Evolutionary conservation across 768 basidiomycete genomes (phyloP).

Genomic region (Cystofilobasidium bisporidii): DNA sequence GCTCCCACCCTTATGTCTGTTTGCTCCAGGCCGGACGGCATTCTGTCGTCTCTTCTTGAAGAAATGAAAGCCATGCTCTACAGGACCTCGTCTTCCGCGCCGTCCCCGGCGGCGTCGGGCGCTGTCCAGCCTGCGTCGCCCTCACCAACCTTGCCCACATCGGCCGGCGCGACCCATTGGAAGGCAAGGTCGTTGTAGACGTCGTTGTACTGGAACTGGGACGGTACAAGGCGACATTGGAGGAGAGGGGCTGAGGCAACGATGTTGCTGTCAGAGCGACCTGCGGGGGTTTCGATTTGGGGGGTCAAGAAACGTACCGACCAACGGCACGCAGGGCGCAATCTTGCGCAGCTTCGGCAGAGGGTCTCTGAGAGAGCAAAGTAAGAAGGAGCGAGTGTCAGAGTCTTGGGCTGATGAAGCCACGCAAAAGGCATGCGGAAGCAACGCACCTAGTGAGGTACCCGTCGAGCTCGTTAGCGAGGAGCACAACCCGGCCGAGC

Average conservation of each 20-base stretch:
- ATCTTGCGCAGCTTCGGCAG: conserved; percentile 18
- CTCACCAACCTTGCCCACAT: not conserved
- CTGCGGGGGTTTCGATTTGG: not conserved
- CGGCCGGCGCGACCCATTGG: not conserved
- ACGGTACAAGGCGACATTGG: not conserved
- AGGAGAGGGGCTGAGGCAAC: conserved; percentile 2
- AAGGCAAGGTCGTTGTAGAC: conserved; percentile 23
- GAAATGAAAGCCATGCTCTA: no score
- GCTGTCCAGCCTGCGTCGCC: not conserved
- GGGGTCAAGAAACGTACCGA: conserved; percentile 6
- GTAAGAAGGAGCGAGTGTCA: not conserved
- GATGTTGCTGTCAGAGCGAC: no score
- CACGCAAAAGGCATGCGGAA: not conserved
- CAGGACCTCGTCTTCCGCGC: conserved; percentile 1
- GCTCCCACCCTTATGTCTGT: no score
- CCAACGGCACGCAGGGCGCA: conserved; percentile 19
- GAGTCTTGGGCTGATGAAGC: not conserved
- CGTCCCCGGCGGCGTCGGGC: not conserved
- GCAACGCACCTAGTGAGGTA: conserved; percentile 15
- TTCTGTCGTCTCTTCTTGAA: no score
- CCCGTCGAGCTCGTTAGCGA: conserved; percentile 16
- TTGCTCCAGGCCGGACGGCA: no score
- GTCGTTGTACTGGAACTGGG: conserved; percentile 19
- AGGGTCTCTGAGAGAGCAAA: conserved; percentile 4
- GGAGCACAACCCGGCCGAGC: conserved; percentile 14